Evolutionary conservation across 768 basidiomycete genomes (phyloP), one percentile per base, ranked within the genome.

Genomic region (Lactarius evosmus): DNA sequence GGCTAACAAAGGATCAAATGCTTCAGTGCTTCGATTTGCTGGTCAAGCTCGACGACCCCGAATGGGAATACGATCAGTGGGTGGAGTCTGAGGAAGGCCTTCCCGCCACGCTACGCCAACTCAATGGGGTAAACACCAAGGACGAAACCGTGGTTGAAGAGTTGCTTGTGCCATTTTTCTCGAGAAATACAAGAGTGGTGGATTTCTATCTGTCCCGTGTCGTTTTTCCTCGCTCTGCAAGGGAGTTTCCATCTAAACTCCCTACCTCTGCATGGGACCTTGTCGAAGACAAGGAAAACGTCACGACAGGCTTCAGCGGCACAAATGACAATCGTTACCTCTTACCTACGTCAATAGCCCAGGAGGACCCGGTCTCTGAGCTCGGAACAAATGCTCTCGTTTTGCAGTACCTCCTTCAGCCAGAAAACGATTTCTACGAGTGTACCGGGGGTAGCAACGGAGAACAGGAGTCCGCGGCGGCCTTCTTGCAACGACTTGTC

Each of bases 201-300:
- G 74, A 83, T 32, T 84, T 84, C 67, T 85, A 73, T 69, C 72
- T 84, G 17, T 69, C 76, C 0, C 68, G 72, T 16, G 68, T 80
- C 1, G 82, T 85, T 3, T 82, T 85, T 61, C 83, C 83, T 4
- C 79, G 75, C 34, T 77, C 78, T 51, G 82, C 79, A 0, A 82
- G 79, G 55, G 77, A 81, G 30, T 85, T 83, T 64, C 76, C 75
- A 1, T 59, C 66, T 12, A 83, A 81, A 66, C 71, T 84, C n/a
- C 67, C 78, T 4, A 79, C 82, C 14, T 80, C 79, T 1, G 77
- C 77, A 0, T 84, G 83, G 84, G 84, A 85, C 72, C 70, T 84
- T 41, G 82, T 79, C 0, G 78, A 79, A 56, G 62, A 59, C 2
- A 80, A 74, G 52, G 33, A 32, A 11, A 65, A 74, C 22, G 29